Percentiles rank a stretch among this genome's conserved stretches.
These are phyloP conservation scores for Crithidia mellificae DNA, from an alignment of 208 protist genomes.

Conservation along the genomic window DNA sequence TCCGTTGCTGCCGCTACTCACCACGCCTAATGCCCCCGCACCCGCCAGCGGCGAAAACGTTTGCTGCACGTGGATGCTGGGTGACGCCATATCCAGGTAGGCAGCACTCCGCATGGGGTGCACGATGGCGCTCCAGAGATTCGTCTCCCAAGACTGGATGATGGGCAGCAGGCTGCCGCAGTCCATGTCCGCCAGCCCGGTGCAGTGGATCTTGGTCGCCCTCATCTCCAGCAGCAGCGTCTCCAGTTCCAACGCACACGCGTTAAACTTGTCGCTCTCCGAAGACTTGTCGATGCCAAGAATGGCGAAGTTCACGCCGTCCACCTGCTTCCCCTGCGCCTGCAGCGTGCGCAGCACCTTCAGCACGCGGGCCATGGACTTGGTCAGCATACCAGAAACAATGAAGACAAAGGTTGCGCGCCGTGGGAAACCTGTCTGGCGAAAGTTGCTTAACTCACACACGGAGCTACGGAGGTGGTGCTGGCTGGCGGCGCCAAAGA, in stretches of 20 bases:
- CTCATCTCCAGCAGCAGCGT: slow-evolving; percentile 47
- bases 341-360: slow-evolving; percentile 34
- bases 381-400: slow-evolving; percentile 43
- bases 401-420: slow-evolving; percentile 56
- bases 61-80: slow-evolving; percentile 22
- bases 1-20: too few species aligned
- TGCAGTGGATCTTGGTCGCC: slow-evolving; percentile 55
- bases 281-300: slow-evolving; percentile 50
- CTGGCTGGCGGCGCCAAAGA: slow-evolving; percentile 26
- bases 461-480: slow-evolving; percentile 46
- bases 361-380: slow-evolving; percentile 40
- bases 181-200: slow-evolving; percentile 46
- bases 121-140: slow-evolving; percentile 50
- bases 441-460: slow-evolving; percentile 44
- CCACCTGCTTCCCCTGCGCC: slow-evolving; percentile 23
- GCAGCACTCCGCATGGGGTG: slow-evolving; percentile 39
- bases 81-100: slow-evolving; percentile 48
- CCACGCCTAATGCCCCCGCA: too few species aligned
- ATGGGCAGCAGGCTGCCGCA: slow-evolving; percentile 26
- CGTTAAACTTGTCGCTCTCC: slow-evolving; percentile 48
- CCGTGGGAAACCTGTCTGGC: slow-evolving; percentile 43
- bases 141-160: slow-evolving; percentile 41
- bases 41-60: slow-evolving; percentile 16
- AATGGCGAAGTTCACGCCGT: slow-evolving; percentile 52
- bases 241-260: slow-evolving; percentile 53